Base-by-base conservation (phyloP, 768 basidiomycete species). In the Erythrobasidium yunnanense region DNA sequence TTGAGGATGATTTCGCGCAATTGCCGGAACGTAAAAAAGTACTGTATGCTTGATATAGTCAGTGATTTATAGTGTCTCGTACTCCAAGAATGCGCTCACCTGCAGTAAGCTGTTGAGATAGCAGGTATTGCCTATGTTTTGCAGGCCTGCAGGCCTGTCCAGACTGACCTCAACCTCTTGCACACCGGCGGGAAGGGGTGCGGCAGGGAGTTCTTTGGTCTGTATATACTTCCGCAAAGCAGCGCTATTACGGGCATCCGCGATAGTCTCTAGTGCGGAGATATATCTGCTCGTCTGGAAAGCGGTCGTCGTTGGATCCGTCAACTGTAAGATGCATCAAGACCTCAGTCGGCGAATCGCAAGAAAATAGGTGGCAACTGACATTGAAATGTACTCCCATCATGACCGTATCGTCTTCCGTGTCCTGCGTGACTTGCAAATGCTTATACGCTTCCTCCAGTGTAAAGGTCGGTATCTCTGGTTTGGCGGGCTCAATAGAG, bases 21-120 rank as follows among this genome's bases (percentile, higher is more conserved):
- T 34, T 91, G 88, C 73, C 83, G 87, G 76, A 95, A 90, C n/a
- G 90, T 93, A 75, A 90, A 93, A 75, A 95, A 92, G 75, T 93
- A 95, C 86, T 93, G 74, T 11, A n/a, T n/a, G n/a, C n/a, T n/a
- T n/a, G n/a, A n/a, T n/a, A n/a, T n/a, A n/a, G n/a, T n/a, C n/a
- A n/a, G n/a, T n/a, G n/a, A n/a, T n/a, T n/a, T n/a, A n/a, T n/a
- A n/a, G n/a, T n/a, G n/a, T n/a, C n/a, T n/a, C n/a, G n/a, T n/a
- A n/a, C n/a, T n/a, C n/a, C n/a, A n/a, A n/a, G n/a, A n/a, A n/a
- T n/a, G n/a, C n/a, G n/a, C n/a, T n/a, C n/a, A 87, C 18, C 78
- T 97, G 93, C 51, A 97, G 78, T 15, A 87, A 88, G 70, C 91
- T 93, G 76, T 99, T 99, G 71, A 96, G 79, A 76, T 96, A 99